Base-by-base conservation (phyloP, 2,329 filamentous ascomycete genomes). In the Trichoderma koningii region DNA sequence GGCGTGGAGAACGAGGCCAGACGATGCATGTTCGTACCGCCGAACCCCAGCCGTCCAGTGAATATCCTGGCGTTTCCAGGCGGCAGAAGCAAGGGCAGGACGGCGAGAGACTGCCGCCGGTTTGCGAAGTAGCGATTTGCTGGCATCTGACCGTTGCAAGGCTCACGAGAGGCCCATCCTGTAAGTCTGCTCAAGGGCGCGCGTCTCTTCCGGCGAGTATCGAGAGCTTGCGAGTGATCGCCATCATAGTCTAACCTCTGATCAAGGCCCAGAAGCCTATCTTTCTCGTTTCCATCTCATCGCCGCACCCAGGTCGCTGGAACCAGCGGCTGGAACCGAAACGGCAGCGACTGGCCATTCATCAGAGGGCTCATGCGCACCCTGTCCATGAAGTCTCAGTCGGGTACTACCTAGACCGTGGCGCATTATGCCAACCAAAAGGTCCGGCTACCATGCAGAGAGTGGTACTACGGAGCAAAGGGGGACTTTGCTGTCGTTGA, bases 301-400 rank as follows among this genome's bases (percentile, higher is more conserved):
- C 56, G 45, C 23, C 41, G 56, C 30, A 28, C 48, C 41, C 63
- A 62, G 41, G 56, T 34, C 55, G 28, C 63, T 62, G 63, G 63
- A 48, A 62, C 48, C 48, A 62, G 41, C 44, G 41, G 42, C 63
- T 19, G 42, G 45, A 55, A 50, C 56, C 56, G 47, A 62, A 48
- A 48, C 50, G 21, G 48, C 56, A 48, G 57, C 28, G 38, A 57
- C 44, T 52, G 53, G 34, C 53, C 21, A n/a, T 53, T 28, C 34
- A 34, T 28, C 34, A 34, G 17, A 23, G 38, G 34, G 15, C 21
- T 10, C 41, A 19, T 47, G 50, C 23, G 41, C 48, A 15, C 60
- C 21, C 41, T 45, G 26, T 52, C 34, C 57, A 51, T 34, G 50
- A 34, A 50, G 7, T 59, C 23, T 38, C 59, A 26, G 57, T 38